phyloP scores from a whole-genome alignment of 2,329 filamentous ascomycete species.

The Aspergillus neoniger region DNA sequence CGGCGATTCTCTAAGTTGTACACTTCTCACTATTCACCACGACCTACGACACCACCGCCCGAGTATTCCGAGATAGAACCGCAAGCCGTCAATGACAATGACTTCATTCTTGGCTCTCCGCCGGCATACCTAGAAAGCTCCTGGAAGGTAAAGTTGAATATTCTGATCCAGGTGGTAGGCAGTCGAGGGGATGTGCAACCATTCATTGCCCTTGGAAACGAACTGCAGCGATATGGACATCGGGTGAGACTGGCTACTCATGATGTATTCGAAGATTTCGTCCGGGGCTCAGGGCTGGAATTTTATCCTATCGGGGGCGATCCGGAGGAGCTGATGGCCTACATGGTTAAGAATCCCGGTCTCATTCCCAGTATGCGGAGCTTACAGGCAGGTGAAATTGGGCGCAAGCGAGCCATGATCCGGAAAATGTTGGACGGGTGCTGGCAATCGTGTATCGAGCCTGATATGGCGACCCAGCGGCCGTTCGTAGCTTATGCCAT shows the following conservation, averaged over 20 bases:
- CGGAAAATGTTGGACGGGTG: slow-evolving; percentile 74
- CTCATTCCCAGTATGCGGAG: not conserved
- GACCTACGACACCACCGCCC: no score
- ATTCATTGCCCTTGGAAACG: not conserved
- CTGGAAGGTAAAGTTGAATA: not conserved
- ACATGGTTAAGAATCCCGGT: slow-evolving; percentile 6
- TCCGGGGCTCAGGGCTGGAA: not conserved
- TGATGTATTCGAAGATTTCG: not conserved
- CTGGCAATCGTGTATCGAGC: slow-evolving; percentile 72
- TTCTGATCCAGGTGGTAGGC: slow-evolving; percentile 3
- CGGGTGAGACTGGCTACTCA: slow-evolving; percentile 4
- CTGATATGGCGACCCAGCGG: slow-evolving; percentile 53
- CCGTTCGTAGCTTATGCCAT: slow-evolving; percentile 42
- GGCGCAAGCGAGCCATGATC: slow-evolving; percentile 45
- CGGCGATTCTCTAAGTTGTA: no score
- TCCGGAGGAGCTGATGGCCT: not conserved
- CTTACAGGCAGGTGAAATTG: not conserved
- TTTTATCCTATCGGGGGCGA: slow-evolving; percentile 5
- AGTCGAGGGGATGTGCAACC: slow-evolving; percentile 3
- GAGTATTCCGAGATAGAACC: no score
- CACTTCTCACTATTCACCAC: no score
- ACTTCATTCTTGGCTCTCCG: no score
- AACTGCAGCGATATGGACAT: not conserved
- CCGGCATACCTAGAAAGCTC: no score
- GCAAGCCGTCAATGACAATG: no score